Evolutionary conservation across 2,329 filamentous ascomycete genomes (phyloP).

Genomic region (Penicillium sp.): DNA sequence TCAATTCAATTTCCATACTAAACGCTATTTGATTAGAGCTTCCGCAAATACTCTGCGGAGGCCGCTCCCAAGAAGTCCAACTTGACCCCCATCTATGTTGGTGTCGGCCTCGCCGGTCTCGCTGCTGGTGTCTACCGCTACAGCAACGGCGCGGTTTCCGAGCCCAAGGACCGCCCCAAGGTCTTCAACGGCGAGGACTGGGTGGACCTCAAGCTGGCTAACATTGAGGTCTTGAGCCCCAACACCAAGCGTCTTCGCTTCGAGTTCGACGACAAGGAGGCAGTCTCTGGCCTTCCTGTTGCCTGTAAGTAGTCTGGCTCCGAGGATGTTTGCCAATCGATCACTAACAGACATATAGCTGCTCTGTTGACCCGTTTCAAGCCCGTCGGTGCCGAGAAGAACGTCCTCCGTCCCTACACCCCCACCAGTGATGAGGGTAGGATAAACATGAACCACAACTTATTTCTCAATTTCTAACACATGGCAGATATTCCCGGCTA

Average conservation of each 20-base stretch:
- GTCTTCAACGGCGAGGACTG: slow-evolving; percentile 80
- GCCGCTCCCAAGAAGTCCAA: slow-evolving; percentile 44
- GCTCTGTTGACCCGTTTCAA: slow-evolving; percentile 89
- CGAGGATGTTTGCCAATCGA: neutral
- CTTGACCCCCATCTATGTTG: slow-evolving; percentile 51
- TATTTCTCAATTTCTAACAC: neutral
- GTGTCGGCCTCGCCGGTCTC: slow-evolving; percentile 33
- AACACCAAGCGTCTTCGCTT: slow-evolving; percentile 93
- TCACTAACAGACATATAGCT: slow-evolving; percentile 34
- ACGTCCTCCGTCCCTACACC: slow-evolving; percentile 84
- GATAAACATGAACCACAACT: neutral
- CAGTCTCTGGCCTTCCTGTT: slow-evolving; percentile 71
- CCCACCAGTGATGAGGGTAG: slow-evolving; percentile 75
- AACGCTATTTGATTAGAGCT: slow-evolving; percentile 41
- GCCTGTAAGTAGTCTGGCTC: slow-evolving; percentile 50
- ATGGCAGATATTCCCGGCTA: slow-evolving; percentile 61
- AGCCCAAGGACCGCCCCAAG: slow-evolving; percentile 37
- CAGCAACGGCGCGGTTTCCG: slow-evolving; percentile 25
- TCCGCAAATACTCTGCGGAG: slow-evolving; percentile 65
- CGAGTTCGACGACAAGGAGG: slow-evolving; percentile 71
- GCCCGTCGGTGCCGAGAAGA: slow-evolving; percentile 71
- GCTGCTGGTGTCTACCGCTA: slow-evolving; percentile 53
- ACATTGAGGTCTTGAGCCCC: slow-evolving; percentile 73
- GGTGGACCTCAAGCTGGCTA: slow-evolving; percentile 68
- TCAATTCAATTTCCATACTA: neutral